These are phyloP conservation scores for Crotalaria pallida DNA, from an alignment of 306 rosid species.

Conservation along the genomic window DNA sequence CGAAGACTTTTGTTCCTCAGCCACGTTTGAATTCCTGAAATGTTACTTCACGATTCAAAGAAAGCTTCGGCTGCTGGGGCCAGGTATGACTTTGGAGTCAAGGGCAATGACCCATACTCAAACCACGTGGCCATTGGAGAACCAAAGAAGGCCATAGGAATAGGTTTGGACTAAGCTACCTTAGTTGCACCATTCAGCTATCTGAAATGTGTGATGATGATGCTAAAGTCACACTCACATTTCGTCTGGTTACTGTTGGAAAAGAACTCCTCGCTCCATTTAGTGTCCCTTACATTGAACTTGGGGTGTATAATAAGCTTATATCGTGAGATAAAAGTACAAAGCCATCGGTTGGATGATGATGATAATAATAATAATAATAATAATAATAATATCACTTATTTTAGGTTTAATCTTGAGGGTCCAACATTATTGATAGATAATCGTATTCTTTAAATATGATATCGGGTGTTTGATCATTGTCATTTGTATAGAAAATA, in stretches of 20 bases:
- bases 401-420: too few species aligned
- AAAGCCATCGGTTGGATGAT: not conserved
- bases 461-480: too few species aligned
- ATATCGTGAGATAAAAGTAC: not conserved
- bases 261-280: not conserved
- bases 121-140: not conserved
- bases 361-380: too few species aligned
- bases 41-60: not conserved
- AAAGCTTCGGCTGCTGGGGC: not conserved
- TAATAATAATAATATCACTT: not conserved
- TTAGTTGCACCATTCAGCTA: not conserved
- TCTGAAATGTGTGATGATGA: not conserved
- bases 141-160: not conserved
- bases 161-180: not conserved
- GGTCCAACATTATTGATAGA: too few species aligned
- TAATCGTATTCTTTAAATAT: too few species aligned
- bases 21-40: not conserved
- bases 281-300: not conserved
- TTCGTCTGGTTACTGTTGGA: constrained; percentile 14
- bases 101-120: not conserved
- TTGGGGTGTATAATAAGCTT: not conserved
- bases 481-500: too few species aligned
- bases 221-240: not conserved
- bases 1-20: not conserved
- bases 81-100: not conserved